Conservation (phyloP, 768 basidiomycete species). For the Pleurotus sapidus region DNA sequence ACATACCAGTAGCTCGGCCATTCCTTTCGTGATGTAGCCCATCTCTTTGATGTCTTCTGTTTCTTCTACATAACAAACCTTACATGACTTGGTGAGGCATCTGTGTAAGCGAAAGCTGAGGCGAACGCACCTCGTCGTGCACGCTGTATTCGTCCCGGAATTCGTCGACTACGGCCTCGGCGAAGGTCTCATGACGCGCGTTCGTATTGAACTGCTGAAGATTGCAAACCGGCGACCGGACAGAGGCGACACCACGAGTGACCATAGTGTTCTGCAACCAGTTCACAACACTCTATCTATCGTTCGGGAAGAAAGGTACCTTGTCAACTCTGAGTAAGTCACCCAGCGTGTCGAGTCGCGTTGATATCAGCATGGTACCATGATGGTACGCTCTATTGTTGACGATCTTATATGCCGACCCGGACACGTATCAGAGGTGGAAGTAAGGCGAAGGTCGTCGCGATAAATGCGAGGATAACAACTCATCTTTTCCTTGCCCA, state of each 20-base stretch:
- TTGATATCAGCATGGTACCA: slow-evolving; percentile 96
- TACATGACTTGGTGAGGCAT: not conserved
- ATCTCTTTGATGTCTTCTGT: slow-evolving; percentile 39
- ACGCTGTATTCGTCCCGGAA: slow-evolving; percentile 61
- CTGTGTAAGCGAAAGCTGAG: not conserved
- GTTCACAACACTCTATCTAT: not conserved
- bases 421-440: slow-evolving; percentile 69
- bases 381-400: slow-evolving; percentile 93
- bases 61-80: slow-evolving; percentile 46
- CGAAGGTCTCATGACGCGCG: slow-evolving; percentile 69
- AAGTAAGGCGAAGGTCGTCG: slow-evolving; percentile 6
- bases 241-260: slow-evolving; percentile 85
- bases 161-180: slow-evolving; percentile 60
- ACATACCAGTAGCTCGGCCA: slow-evolving; percentile 70
- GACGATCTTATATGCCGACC: slow-evolving; percentile 96
- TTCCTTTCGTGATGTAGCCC: slow-evolving; percentile 64
- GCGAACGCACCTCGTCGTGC: slow-evolving; percentile 23
- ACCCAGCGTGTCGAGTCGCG: slow-evolving; percentile 67
- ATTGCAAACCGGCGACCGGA: slow-evolving; percentile 91
- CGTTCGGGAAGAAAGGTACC: slow-evolving; percentile 30
- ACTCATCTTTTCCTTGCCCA: slow-evolving; percentile 88
- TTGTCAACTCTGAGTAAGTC: slow-evolving; percentile 66
- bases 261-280: slow-evolving; percentile 64
- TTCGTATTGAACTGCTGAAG: slow-evolving; percentile 50
- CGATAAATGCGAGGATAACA: not conserved